These are phyloP conservation scores for Phalaenopsis equestris DNA, from an alignment of 106 monocot species.

Conservation along the genomic window DNA sequence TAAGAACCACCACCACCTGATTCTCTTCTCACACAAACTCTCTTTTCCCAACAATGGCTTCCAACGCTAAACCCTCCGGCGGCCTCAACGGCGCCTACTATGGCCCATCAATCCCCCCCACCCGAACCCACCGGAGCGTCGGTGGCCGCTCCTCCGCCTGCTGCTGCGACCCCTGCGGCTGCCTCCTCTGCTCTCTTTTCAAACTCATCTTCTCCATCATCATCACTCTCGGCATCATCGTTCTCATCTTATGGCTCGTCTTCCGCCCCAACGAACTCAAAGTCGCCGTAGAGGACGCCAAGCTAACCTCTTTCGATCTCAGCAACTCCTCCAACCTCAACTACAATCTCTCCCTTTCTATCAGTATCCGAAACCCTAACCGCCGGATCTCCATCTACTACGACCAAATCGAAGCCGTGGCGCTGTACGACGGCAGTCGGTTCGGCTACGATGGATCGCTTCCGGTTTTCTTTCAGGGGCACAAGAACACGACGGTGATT, in stretches of 20 bases:
- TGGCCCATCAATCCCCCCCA: conserved; percentile 38
- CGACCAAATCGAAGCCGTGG: conserved; percentile 42
- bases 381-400: conserved; percentile 58
- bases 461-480: conserved; percentile 51
- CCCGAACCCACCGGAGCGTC: conserved; percentile 9
- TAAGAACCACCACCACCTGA: neutral
- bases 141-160: conserved; percentile 9
- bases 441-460: conserved; percentile 32
- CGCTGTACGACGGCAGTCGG: conserved; percentile 36
- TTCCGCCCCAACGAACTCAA: conserved; percentile 46
- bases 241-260: conserved; percentile 60
- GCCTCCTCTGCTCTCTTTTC: conserved; percentile 24
- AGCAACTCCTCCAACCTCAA: conserved; percentile 13
- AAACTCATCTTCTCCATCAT: conserved; percentile 25
- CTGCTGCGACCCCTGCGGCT: conserved; percentile 16
- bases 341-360: conserved; percentile 49
- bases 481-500: conserved; percentile 44
- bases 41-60: neutral
- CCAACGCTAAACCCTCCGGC: conserved; percentile 3
- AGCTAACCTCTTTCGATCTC: conserved; percentile 48
- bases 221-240: conserved; percentile 41
- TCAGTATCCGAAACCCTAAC: conserved; percentile 78
- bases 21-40: neutral
- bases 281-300: conserved; percentile 34
- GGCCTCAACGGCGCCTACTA: conserved; percentile 44